Evolutionary conservation across 805 yeast species (phyloP), one percentile per base, ranked within the genome.

Genomic region (Debaryomyces maramus): DNA sequence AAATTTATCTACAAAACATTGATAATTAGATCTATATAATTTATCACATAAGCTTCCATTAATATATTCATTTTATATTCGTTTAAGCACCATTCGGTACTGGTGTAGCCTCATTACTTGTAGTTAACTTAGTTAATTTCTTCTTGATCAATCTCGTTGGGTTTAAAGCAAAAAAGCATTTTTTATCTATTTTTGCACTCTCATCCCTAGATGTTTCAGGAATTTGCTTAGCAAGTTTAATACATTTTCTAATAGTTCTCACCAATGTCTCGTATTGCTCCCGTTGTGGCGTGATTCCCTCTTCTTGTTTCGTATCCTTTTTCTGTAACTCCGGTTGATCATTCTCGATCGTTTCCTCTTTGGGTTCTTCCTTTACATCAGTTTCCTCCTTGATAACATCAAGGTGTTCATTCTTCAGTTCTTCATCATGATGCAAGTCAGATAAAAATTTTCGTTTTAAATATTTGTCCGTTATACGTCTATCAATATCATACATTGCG

Each of bases 401-500:
- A 6, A 45, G 19, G 38, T 48, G 44, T 15, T 48, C 56, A 23
- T 22, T 39, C 17, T 36, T 54, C 39, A 48, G 43, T n/a, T 50
- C 55, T 24, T 22, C 39, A 17, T 41, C 56, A 8, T 28, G 10
- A 32, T 38, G 26, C 18, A 41, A 30, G 6, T 43, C 44, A 16
- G 51, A 44, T 33, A 72, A 67, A 48, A 83, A 83, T 58, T 85
- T 87, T 48, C 75, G 71, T 47, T 75, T 73, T 47, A 91, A 62
- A 61, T 90, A 90, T 46, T 79, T 72, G 39, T 78, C 78, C 2
- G 85, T 77, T 27, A 86, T 63, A 17, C 74, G 77, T 46, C 74
- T 79, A 60, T 88, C 86, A 10, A 74, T 78, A 39, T 75, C 72
- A 64, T 84, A 78, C 55, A 90, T 71, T 11, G 93, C 88, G 0